A percentile compares a stretch with the other conserved stretches of the same genome.
Conservation (phyloP, 1,284 basidiomycete species). For the Rhodotorula sp. region DNA sequence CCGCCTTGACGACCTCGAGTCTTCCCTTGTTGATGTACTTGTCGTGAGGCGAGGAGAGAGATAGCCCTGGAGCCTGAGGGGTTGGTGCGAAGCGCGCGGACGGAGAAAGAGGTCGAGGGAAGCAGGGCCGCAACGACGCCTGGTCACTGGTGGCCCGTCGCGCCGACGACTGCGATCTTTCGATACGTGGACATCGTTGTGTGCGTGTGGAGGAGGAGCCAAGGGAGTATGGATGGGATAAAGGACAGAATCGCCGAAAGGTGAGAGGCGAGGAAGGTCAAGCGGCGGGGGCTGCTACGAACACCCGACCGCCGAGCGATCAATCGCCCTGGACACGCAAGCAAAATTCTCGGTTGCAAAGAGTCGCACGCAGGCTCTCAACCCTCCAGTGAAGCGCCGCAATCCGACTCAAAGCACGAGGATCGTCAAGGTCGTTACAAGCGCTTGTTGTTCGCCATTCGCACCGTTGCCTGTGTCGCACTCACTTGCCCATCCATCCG, state of each 20-base stretch:
- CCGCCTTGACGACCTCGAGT: slow-evolving; percentile 12
- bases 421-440: not conserved
- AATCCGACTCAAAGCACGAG: not conserved
- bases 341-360: too few relatives aligned
- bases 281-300: too few relatives aligned
- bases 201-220: too few relatives aligned
- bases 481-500: not conserved
- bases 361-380: too few relatives aligned
- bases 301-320: too few relatives aligned
- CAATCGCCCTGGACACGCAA: too few relatives aligned
- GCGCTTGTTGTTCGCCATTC: too few relatives aligned
- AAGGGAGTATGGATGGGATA: not conserved
- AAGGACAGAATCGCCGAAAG: too few relatives aligned
- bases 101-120: slow-evolving; percentile 3
- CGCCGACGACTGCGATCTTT: slow-evolving; percentile 14
- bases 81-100: slow-evolving; percentile 17
- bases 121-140: slow-evolving; percentile 22
- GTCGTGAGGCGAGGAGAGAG: slow-evolving; percentile 3
- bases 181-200: too few relatives aligned
- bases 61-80: slow-evolving; percentile 6
- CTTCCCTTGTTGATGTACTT: not conserved
- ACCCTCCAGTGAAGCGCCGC: too few relatives aligned
- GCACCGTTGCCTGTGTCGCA: too few relatives aligned
- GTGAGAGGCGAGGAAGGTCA: not conserved
- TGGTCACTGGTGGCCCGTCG: slow-evolving; percentile 20